Conservation (phyloP, 768 basidiomycete genomes). For the Mycena floridula region DNA sequence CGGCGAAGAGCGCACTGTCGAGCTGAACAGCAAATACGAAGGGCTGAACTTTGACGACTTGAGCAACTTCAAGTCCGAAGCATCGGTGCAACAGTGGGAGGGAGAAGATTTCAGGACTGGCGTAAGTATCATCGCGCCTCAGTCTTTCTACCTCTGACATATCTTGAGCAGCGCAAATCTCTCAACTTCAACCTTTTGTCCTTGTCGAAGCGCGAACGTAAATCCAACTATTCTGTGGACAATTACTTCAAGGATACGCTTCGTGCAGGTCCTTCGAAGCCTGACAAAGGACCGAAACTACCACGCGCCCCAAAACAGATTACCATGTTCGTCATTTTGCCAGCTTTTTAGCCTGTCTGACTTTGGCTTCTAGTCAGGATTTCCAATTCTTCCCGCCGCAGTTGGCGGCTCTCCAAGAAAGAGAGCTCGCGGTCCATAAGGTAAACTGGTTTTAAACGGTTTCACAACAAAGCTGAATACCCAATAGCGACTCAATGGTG, state of each 20-base stretch:
- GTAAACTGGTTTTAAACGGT: conserved; percentile 25
- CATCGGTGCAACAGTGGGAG: conserved; percentile 90
- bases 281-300: conserved; percentile 75
- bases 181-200: conserved; percentile 77
- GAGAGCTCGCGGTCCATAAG: conserved; percentile 78
- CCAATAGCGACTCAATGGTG: conserved; percentile 57
- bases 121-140: conserved; percentile 28
- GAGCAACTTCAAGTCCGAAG: conserved; percentile 95
- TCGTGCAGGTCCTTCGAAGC: conserved; percentile 70
- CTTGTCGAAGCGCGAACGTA: conserved; percentile 89
- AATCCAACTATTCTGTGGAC: conserved; percentile 92
- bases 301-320: conserved; percentile 88
- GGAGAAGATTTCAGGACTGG: conserved; percentile 87
- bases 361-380: conserved; percentile 57
- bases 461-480: conserved; percentile 1
- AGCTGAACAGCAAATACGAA: conserved; percentile 90
- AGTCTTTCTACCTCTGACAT: conserved; percentile 2
- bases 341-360: conserved; percentile 5
- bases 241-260: conserved; percentile 93
- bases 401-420: conserved; percentile 77
- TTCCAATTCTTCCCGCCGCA: conserved; percentile 94
- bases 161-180: conserved; percentile 45
- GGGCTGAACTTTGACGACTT: conserved; percentile 90
- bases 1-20: conserved; percentile 85
- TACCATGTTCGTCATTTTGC: conserved; percentile 48